Base-by-base conservation (phyloP, 371 early-diverging fungal genomes). In the Saksenaea vasiformis region DNA sequence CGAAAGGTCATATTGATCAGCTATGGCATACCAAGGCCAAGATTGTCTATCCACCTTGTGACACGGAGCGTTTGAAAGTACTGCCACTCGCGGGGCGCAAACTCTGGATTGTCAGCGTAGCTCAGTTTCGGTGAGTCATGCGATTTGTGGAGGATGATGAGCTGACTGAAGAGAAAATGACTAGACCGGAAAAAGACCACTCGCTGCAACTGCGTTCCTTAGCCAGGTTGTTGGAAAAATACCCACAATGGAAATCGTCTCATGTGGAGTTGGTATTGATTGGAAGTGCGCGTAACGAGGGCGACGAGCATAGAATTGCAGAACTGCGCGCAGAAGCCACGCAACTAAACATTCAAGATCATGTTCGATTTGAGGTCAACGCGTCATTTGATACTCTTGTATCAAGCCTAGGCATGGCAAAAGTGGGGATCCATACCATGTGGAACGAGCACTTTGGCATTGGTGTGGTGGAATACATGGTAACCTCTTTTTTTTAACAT, bases 391-490 rank as follows among this genome's bases (percentile, higher is more conserved):
- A 76, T 36, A 78, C 78, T 4, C 82, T 97, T 0, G 77, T 82
- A 11, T 70, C 72, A 0, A 82, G 86, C 66, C 68, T 96, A 14
- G 70, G 79, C 1, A 67, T 58, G 10, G 85, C 90, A n/a, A 78
- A 80, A 54, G 76, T 97, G 38, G 99, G 97, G 0, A 56, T 98
- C 19, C 97, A 97, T 70, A 93, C 98, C 14, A 98, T 98, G 99
- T 81, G 85, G 77, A 91, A 97, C 67, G 99, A 98, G 70, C 99
- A 98, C 71, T 98, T 98, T 80, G 99, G 99, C 15, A 98, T 98
- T 67, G 90, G 93, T 24, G 87, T 98, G 41, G 94, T 98, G 1
- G 99, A 98, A 76, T 96, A 95, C 65, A 95, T 97, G 97, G 91
- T 93, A 79, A 41, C 69, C 44, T 10, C 19, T 9, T 31, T 37